Conservation (phyloP, 495 filamentous ascomycete species). For the Tuber magnatum region DNA sequence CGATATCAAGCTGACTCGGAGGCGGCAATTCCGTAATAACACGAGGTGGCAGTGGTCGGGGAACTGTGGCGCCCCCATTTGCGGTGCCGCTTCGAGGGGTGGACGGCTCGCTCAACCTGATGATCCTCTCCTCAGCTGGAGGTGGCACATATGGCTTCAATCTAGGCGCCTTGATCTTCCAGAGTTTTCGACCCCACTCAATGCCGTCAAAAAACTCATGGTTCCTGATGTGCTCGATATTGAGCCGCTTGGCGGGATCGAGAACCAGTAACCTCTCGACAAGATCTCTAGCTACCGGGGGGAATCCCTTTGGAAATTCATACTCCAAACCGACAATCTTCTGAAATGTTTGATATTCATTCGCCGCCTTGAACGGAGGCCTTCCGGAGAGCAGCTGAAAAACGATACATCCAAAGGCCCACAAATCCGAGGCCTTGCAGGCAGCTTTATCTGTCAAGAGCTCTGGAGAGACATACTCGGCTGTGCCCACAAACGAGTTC, state of each 20-base stretch:
- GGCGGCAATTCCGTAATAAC: constrained; percentile 93
- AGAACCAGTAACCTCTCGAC: constrained; percentile 87
- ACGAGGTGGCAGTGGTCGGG: constrained; percentile 55
- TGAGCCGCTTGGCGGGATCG: constrained; percentile 78
- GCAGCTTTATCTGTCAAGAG: constrained; percentile 91
- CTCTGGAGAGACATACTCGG: constrained; percentile 97
- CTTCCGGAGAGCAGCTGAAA: constrained; percentile 90
- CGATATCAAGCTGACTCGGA: constrained; percentile 93
- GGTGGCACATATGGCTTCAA: constrained; percentile 80
- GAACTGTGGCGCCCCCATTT: constrained; percentile 30
- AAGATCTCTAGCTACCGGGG: constrained; percentile 76
- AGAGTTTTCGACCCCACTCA: constrained; percentile 73
- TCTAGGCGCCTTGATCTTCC: constrained; percentile 85
- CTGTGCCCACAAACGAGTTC: constrained; percentile 94
- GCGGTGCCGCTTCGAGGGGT: constrained; percentile 44
- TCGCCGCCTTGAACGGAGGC: constrained; percentile 94
- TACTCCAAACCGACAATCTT: constrained; percentile 95
- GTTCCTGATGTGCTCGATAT: constrained; percentile 93
- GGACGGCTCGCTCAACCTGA: constrained; percentile 66
- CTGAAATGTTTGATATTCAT: constrained; percentile 96
- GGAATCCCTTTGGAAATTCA: constrained; percentile 86
- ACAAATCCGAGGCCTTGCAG: constrained; percentile 95
- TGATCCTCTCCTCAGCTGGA: constrained; percentile 62
- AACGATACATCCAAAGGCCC: constrained; percentile 99
- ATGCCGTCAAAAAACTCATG: constrained; percentile 96